Conservation (phyloP, 2,329 filamentous ascomycete genomes). For the Anisogramma anomala region DNA sequence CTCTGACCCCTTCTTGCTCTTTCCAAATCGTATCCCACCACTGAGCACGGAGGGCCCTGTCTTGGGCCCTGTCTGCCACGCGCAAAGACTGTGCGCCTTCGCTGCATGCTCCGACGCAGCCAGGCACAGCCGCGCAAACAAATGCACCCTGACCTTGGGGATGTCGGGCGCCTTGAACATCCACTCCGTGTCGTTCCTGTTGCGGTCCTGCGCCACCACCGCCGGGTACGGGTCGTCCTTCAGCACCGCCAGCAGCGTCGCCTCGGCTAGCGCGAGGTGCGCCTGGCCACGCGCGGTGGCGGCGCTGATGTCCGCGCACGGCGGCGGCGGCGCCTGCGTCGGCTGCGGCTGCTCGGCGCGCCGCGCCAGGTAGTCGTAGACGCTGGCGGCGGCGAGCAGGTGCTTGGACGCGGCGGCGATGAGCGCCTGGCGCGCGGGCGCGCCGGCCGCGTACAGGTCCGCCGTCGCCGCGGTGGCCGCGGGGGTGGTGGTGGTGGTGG, state of each 20-base stretch:
- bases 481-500: conserved; percentile 31
- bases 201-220: conserved; percentile 67
- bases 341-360: conserved; percentile 33
- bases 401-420: conserved; percentile 66
- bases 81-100: conserved; percentile 47
- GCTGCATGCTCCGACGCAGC: conserved; percentile 80
- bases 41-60: neutral
- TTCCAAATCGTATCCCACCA: conserved; percentile 1
- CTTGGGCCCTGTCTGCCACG: conserved; percentile 6
- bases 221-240: conserved; percentile 93
- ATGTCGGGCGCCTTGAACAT: conserved; percentile 89
- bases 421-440: conserved; percentile 56
- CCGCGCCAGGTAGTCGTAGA: conserved; percentile 60
- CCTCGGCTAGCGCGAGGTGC: conserved; percentile 68
- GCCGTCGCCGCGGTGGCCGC: conserved; percentile 27
- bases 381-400: conserved; percentile 65
- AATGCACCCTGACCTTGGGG: conserved; percentile 74
- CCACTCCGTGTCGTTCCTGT: conserved; percentile 81
- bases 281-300: conserved; percentile 44
- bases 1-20: neutral
- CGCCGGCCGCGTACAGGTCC: conserved; percentile 31
- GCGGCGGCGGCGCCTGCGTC: conserved; percentile 25
- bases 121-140: conserved; percentile 80
- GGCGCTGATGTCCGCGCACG: conserved; percentile 43
- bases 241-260: conserved; percentile 76